phyloP scores from a whole-genome alignment of 2,329 filamentous ascomycete genomes.

The Diplodia mutila region DNA sequence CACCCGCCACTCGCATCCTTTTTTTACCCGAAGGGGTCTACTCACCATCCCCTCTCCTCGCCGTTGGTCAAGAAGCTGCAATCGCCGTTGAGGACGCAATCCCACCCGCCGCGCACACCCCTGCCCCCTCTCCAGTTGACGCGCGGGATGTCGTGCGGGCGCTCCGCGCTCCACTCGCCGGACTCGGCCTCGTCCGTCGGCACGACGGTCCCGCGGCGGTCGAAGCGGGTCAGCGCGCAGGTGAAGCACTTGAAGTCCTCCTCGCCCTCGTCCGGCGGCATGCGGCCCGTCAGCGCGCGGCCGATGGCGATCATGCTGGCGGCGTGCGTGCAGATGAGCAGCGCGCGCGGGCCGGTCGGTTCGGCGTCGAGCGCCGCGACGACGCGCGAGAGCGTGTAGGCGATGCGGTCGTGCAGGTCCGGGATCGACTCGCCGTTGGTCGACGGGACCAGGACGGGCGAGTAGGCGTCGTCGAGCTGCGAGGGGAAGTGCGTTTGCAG shows the following conservation, averaged over 20 bases:
- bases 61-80: slow-evolving; percentile 80
- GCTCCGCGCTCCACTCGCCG: slow-evolving; percentile 35
- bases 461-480: slow-evolving; percentile 60
- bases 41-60: slow-evolving; percentile 84
- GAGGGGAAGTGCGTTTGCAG: slow-evolving; percentile 71
- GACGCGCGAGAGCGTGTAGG: slow-evolving; percentile 69
- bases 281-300: slow-evolving; percentile 74
- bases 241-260: slow-evolving; percentile 88
- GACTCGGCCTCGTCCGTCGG: slow-evolving; percentile 31
- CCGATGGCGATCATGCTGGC: slow-evolving; percentile 87
- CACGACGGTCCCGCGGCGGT: slow-evolving; percentile 42
- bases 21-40: slow-evolving; percentile 22
- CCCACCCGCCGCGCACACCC: slow-evolving; percentile 78
- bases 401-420: slow-evolving; percentile 79
- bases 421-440: slow-evolving; percentile 77
- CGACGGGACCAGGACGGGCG: slow-evolving; percentile 68
- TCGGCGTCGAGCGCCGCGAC: slow-evolving; percentile 70
- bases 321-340: slow-evolving; percentile 87
- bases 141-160: slow-evolving; percentile 44
- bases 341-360: slow-evolving; percentile 65
- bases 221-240: slow-evolving; percentile 75
- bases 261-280: slow-evolving; percentile 70
- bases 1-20: background rate
- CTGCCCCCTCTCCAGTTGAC: slow-evolving; percentile 61
- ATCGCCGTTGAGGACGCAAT: slow-evolving; percentile 78